phyloP scores from a whole-genome alignment of 2,329 filamentous ascomycete genomes.

The Incumbomyces delicatus region DNA sequence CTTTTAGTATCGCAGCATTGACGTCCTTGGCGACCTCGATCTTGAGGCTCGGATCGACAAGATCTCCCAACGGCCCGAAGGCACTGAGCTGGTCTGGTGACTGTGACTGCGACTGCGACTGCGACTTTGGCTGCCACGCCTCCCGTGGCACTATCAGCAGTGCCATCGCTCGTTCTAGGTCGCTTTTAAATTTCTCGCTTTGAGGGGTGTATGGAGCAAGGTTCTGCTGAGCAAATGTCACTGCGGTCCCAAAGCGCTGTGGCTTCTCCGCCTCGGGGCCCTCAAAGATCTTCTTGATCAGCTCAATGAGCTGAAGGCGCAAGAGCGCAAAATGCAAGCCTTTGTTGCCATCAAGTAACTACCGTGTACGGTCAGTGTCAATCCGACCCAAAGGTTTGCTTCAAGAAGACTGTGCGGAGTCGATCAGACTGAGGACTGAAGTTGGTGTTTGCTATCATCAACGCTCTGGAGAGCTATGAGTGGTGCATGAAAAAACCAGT shows the following conservation, averaged over 20 bases:
- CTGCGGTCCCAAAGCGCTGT: constrained; percentile 66
- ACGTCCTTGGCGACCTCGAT: constrained; percentile 77
- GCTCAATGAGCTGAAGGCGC: constrained; percentile 82
- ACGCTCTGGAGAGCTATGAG: constrained; percentile 80
- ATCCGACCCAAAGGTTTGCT: constrained; percentile 6
- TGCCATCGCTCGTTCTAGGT: constrained; percentile 87
- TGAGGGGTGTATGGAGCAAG: constrained; percentile 78
- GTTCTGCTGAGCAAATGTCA: constrained; percentile 79
- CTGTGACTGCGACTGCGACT: constrained; percentile 12
- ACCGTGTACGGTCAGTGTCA: constrained; percentile 22
- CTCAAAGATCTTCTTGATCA: constrained; percentile 52
- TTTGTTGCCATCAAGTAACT: constrained; percentile 82
- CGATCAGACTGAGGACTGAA: constrained; percentile 83
- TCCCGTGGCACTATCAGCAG: constrained; percentile 81
- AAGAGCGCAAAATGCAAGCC: constrained; percentile 81
- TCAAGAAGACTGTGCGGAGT: constrained; percentile 9
- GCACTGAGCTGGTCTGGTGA: constrained; percentile 5
- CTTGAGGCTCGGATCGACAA: constrained; percentile 71
- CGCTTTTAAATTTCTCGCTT: constrained; percentile 69
- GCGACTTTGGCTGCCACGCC: constrained; percentile 42
- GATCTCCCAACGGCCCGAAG: constrained; percentile 49
- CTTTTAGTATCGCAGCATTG: constrained; percentile 75
- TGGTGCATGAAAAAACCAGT: constrained; percentile 97
- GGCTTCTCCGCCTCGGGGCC: constrained; percentile 8
- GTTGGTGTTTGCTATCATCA: constrained; percentile 74